phyloP scores from a whole-genome alignment of 306 rosid species.

The Carpinus fangiana region DNA sequence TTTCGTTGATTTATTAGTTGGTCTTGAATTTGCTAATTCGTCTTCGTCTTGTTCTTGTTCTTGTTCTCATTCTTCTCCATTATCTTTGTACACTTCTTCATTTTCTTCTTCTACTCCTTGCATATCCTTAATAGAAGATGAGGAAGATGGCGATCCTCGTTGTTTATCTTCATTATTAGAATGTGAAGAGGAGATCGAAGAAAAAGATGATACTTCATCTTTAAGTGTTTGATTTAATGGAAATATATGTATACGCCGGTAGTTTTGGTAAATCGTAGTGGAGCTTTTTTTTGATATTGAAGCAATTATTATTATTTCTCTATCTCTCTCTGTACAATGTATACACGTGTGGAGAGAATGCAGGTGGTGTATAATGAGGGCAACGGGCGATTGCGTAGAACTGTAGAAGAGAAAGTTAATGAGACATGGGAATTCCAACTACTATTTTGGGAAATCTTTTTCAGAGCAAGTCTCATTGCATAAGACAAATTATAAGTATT shows the following conservation, averaged over 20 bases:
- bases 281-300: conserved; percentile 1
- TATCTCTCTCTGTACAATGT: conserved; percentile 1
- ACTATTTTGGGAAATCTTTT: conserved; percentile 23
- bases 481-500: conserved; percentile 30
- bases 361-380: conserved; percentile 10
- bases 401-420: conserved; percentile 12
- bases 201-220: conserved; percentile 32
- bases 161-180: conserved; percentile 51
- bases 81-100: conserved; percentile 37
- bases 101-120: conserved; percentile 46
- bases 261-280: conserved; percentile 5
- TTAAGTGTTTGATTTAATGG: conserved; percentile 22
- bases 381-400: conserved; percentile 17
- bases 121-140: conserved; percentile 40
- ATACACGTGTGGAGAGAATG: conserved; percentile 19
- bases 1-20: conserved; percentile 69
- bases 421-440: conserved; percentile 16
- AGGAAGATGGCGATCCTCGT: conserved; percentile 31
- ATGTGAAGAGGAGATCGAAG: conserved; percentile 35
- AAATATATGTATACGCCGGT: conserved; percentile 23
- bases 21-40: conserved; percentile 33
- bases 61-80: conserved; percentile 38
- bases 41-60: conserved; percentile 8
- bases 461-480: conserved; percentile 16
- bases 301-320: neutral